These are phyloP conservation scores for Euphorbia tirucalli DNA, from an alignment of 345 rosid genomes.

Conservation along the genomic window DNA sequence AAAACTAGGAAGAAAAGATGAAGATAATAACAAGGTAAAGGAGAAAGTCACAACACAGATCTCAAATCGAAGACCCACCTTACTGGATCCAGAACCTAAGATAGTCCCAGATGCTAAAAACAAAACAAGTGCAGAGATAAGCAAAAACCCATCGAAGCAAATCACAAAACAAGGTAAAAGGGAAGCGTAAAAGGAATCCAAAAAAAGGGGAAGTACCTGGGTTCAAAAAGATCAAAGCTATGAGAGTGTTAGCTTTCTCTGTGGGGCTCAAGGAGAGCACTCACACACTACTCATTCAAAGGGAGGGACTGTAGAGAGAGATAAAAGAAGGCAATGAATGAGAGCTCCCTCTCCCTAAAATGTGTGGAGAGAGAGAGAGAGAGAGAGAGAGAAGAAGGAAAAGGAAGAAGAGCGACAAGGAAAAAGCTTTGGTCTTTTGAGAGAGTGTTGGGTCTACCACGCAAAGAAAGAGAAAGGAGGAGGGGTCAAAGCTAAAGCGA, in stretches of 20 bases:
- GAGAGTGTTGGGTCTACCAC: conserved; percentile 40
- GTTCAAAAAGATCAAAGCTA: conserved; percentile 35
- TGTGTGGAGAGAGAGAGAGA: conserved; percentile 34
- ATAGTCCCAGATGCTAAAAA: conserved; percentile 44
- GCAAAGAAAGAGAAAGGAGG: conserved; percentile 29
- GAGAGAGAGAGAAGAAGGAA: background rate
- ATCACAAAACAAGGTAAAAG: conserved; percentile 19
- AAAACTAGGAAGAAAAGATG: conserved; percentile 13
- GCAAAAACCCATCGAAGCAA: conserved; percentile 24
- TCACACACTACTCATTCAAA: conserved; percentile 21
- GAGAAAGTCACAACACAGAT: conserved; percentile 30
- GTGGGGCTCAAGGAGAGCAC: conserved; percentile 7
- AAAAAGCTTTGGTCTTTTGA: too few relatives aligned
- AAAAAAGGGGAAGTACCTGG: conserved; percentile 17
- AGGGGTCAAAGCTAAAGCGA: conserved; percentile 52
- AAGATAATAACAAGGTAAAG: conserved; percentile 23
- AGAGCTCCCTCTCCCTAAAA: conserved; percentile 15
- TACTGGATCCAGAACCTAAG: conserved; percentile 34
- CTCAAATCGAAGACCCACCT: conserved; percentile 35
- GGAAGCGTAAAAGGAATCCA: conserved; percentile 12
- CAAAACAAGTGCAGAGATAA: conserved; percentile 25
- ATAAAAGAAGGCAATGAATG: conserved; percentile 18
- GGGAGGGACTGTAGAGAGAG: conserved; percentile 32
- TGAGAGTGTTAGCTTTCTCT: conserved; percentile 1
- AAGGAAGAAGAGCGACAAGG: conserved; percentile 13